Evolutionary conservation across 108 stramenopile species (phyloP).

Genomic region (Fragilariopsis cylindrus): DNA sequence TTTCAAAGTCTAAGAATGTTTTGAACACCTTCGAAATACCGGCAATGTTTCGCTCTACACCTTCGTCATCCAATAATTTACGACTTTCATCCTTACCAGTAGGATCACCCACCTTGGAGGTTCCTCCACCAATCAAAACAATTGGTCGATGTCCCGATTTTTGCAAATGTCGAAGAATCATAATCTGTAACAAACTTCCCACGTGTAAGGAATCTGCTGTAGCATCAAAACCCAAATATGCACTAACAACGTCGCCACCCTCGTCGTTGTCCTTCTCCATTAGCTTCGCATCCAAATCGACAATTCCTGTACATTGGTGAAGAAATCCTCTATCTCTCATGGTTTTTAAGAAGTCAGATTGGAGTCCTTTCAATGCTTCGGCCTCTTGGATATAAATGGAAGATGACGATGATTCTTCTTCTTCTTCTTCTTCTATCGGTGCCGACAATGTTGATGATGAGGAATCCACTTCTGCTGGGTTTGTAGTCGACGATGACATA

Average conservation of each 20-base stretch:
- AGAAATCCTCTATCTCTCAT: conserved; percentile 88
- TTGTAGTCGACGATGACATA: background rate
- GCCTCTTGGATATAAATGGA: conserved; percentile 58
- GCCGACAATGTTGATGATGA: background rate
- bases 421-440: conserved; percentile 12
- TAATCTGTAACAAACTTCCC: conserved; percentile 95
- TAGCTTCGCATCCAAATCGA: conserved; percentile 62
- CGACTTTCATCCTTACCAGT: conserved; percentile 96
- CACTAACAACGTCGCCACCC: conserved; percentile 32
- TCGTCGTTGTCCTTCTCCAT: conserved; percentile 13
- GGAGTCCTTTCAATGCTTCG: conserved; percentile 50
- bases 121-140: conserved; percentile 95
- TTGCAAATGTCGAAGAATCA: conserved; percentile 96
- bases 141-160: conserved; percentile 85
- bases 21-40: conserved; percentile 86
- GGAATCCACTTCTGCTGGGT: conserved; percentile 1
- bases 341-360: conserved; percentile 73
- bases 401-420: conserved; percentile 27
- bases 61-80: conserved; percentile 80
- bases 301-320: conserved; percentile 82
- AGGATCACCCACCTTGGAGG: conserved; percentile 97
- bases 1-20: conserved; percentile 75
- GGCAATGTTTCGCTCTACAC: conserved; percentile 71
- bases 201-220: conserved; percentile 98
- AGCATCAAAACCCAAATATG: conserved; percentile 98